Evolutionary conservation across 371 early-diverging fungal genomes (phyloP).

Genomic region (Polyrhizophydium stewartii): DNA sequence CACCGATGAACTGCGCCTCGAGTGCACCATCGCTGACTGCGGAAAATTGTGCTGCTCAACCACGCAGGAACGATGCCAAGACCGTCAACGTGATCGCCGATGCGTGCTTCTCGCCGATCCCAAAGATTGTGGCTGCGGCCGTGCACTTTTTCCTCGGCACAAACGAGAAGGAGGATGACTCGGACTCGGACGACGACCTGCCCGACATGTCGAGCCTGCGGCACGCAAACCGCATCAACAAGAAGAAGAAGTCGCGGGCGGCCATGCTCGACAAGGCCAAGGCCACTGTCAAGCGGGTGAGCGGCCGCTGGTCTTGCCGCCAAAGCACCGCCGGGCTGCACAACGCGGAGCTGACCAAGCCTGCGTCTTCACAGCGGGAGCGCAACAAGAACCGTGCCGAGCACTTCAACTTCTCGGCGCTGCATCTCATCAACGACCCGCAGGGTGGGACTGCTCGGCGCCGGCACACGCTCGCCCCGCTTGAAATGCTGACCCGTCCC

Average conservation of each 20-base stretch:
- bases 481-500: neutral
- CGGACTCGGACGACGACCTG: slow-evolving; percentile 56
- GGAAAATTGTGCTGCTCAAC: too few species aligned
- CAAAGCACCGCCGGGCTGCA: too few species aligned
- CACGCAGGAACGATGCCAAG: slow-evolving; percentile 84
- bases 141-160: slow-evolving; percentile 89
- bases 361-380: slow-evolving; percentile 41
- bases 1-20: too few species aligned
- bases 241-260: slow-evolving; percentile 76
- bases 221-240: slow-evolving; percentile 70
- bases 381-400: slow-evolving; percentile 64
- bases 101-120: slow-evolving; percentile 86
- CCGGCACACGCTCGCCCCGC: neutral
- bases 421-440: slow-evolving; percentile 91
- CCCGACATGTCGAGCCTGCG: slow-evolving; percentile 67
- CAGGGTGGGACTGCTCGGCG: slow-evolving; percentile 52
- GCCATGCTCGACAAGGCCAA: slow-evolving; percentile 70
- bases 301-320: slow-evolving; percentile 3
- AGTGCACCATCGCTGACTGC: too few species aligned
- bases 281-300: slow-evolving; percentile 63
- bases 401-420: slow-evolving; percentile 84
- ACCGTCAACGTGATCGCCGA: slow-evolving; percentile 96
- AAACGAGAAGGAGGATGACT: slow-evolving; percentile 52
- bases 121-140: slow-evolving; percentile 87
- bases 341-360: neutral